Evolutionary conservation across 2,329 filamentous ascomycete species (phyloP), one percentile per base, ranked within the genome.

Genomic region (Fusarium solani-melongenae): DNA sequence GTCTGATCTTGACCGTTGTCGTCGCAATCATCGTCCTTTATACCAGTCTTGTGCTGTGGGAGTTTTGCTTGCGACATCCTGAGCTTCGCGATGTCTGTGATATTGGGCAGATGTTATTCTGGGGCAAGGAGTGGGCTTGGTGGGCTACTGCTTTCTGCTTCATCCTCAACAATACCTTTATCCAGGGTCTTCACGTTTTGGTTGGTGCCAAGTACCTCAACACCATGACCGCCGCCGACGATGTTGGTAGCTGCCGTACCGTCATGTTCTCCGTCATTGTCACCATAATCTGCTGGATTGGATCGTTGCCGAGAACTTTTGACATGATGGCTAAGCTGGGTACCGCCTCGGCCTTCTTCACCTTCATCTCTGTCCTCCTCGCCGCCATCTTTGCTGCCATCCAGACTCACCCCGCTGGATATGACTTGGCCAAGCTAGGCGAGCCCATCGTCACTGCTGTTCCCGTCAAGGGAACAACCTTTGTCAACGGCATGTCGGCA

Each of bases 71-170:
- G 66, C 91, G 94, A 56, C 94, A 98, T 79, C 95, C 95, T 1
- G 94, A 98, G 81, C 92, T 97, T 68, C 92, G 94, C 76, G 95
- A 98, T 84, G 94, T 98, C 15, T 98, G 95, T 80, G 95, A 98
- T 80, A 93, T 98, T 79, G 95, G 95, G n/a, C 94, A 98, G 82
- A 95, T 95, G 88, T 89, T 98, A 24, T 98, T 97, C 83, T 97
- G 93, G 92, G 92, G 92, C 73, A 91, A 94, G 81, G 90, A 89
- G 68, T 94, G 92, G 89, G 90, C 88, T 4, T 92, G 90, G 90
- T 92, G 88, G 81, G 86, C 84, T 33, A 92, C 90, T 0, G 95
- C 94, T 2, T 84, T 94, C 81, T 97, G 97, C 93, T 98, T 98
- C 82, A 84, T 98, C 53, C 83, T 98, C 71, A 98, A 98, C 88